Evolutionary conservation across 164 flowering plant species (phyloP), one percentile per base, ranked within the genome.

Genomic region (Annona cherimola): DNA sequence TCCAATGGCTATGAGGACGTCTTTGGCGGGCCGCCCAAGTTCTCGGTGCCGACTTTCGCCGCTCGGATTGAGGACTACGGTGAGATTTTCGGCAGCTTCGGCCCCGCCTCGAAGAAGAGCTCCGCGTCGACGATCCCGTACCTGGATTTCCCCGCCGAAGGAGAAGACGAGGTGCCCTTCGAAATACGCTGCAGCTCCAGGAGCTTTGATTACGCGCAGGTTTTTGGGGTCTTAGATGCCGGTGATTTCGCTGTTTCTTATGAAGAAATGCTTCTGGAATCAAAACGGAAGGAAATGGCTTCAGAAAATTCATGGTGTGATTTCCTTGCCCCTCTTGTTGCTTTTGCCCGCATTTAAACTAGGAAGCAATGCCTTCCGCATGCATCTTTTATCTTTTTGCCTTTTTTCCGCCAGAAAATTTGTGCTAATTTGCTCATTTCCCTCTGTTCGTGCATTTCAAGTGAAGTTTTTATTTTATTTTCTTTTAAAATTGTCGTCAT

Each of bases 21-120:
- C 18, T 90, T 87, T 74, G 91, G 90, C 3, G 94, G 86, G 12
- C 88, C 89, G 1, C 90, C 91, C 11, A 88, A 82, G 84, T 86
- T 77, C 68, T 85, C 84, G 0, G 78, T 70, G n/a, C 78, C 87
- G 1, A 61, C 86, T 11, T 71, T 88, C 57, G 81, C 96, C 20
- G 90, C 98, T 5, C 79, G 88, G n/a, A 63, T 79, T 1, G 97
- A 95, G 63, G 97, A 91, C 81, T 95, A 93, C 86, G 40, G 71
- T 40, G 99, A 95, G 85, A 91, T 95, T 69, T 95, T 95, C 76
- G 87, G 90, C 4, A 80, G 85, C 19, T 89, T 89, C 76, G 85
- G 85, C 19, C 88, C 88, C 76, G 85, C 80, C 69, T 73, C 86
- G 0, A 72, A 89, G 3, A 84, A 83, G 46, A 50, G 81, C 82